phyloP scores from a whole-genome alignment of 2,329 filamentous ascomycete genomes.

The Metarhizium guizhouense region DNA sequence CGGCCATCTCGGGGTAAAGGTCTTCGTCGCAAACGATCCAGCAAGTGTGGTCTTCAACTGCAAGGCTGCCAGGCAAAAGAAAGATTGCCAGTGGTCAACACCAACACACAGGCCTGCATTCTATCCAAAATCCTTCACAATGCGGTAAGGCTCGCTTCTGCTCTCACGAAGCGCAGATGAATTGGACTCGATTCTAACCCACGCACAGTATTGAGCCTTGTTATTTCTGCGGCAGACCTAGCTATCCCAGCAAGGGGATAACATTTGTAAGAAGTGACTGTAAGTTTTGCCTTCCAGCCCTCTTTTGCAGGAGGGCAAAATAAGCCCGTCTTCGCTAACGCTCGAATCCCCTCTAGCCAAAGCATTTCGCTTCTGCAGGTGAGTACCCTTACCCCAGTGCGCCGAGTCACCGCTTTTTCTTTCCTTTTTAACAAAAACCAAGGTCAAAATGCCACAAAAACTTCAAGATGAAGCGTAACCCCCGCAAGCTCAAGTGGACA shows the following conservation, averaged over 20 bases:
- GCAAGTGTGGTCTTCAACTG: background rate
- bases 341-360: slow-evolving; percentile 20
- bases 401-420: no score
- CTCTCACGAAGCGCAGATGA: background rate
- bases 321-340: background rate
- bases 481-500: slow-evolving; percentile 94
- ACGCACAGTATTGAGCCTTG: slow-evolving; percentile 27
- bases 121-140: background rate
- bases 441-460: slow-evolving; percentile 48
- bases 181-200: background rate
- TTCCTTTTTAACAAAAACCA: no score
- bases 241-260: slow-evolving; percentile 49
- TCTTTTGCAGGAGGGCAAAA: background rate
- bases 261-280: slow-evolving; percentile 41
- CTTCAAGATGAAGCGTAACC: slow-evolving; percentile 98
- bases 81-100: background rate
- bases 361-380: slow-evolving; percentile 49
- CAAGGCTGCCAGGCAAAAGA: background rate
- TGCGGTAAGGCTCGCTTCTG: background rate
- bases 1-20: no score
- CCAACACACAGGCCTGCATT: background rate
- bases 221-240: slow-evolving; percentile 38
- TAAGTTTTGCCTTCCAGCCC: slow-evolving; percentile 10
- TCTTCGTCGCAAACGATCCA: background rate
- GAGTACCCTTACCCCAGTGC: slow-evolving; percentile 13